Conservation (phyloP, 1,284 basidiomycete genomes). For the Pisolithus thermaeus region DNA sequence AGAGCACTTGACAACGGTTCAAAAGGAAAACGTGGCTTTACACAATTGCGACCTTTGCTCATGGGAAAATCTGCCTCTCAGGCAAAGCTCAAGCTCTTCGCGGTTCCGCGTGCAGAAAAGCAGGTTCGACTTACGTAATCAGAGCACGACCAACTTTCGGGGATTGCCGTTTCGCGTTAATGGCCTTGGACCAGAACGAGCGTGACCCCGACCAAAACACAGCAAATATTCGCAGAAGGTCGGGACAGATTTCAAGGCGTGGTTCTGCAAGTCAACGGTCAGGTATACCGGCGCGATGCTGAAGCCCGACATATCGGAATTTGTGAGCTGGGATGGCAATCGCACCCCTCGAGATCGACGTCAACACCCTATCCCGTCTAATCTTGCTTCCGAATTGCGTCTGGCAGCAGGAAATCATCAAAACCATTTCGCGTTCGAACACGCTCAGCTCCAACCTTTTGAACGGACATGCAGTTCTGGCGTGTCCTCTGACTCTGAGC, state of each 20-base stretch:
- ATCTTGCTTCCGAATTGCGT: conserved; percentile 8
- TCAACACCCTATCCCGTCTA: neutral
- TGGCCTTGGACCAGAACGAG: neutral
- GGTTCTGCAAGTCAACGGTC: neutral
- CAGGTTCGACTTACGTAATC: neutral
- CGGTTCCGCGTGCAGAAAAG: neutral
- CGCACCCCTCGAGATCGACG: conserved; percentile 3
- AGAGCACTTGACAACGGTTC: no score
- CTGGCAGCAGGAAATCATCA: conserved; percentile 3
- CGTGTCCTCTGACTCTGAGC: neutral
- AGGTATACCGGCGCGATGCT: conserved; percentile 8
- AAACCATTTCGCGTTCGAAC: neutral
- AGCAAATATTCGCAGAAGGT: neutral
- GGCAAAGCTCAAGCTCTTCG: no score
- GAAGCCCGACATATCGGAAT: conserved; percentile 12
- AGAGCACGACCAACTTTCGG: conserved; percentile 4
- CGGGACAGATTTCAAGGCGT: neutral
- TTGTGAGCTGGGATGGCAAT: conserved; percentile 16
- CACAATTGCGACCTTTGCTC: no score
- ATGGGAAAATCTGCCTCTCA: no score
- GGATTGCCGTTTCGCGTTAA: conserved; percentile 12
- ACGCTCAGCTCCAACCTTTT: neutral
- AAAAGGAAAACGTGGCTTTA: no score
- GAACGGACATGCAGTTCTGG: conserved; percentile 9
- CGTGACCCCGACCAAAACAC: conserved; percentile 1